These are phyloP conservation scores for Geranium brycei DNA, from an alignment of 345 rosid species.

Conservation along the genomic window DNA sequence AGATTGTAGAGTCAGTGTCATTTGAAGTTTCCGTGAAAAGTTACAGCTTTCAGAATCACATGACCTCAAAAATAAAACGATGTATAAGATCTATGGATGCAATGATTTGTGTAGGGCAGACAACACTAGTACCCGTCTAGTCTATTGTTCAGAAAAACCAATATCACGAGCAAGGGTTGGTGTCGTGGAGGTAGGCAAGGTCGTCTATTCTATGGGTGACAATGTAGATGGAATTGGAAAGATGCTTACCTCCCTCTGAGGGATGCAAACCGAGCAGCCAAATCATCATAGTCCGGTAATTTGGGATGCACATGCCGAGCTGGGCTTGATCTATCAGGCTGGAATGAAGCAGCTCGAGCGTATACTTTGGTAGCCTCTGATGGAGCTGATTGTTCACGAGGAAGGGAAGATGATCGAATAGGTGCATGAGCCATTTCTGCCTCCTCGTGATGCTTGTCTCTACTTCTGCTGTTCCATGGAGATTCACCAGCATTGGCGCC, in stretches of 20 bases:
- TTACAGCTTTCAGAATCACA: too few relatives aligned
- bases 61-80: neutral
- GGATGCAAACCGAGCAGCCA: slow-evolving; percentile 84
- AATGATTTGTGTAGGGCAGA: neutral
- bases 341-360: slow-evolving; percentile 64
- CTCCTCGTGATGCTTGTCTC: slow-evolving; percentile 23
- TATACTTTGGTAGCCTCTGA: slow-evolving; percentile 31
- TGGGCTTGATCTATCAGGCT: slow-evolving; percentile 45
- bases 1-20: too few relatives aligned
- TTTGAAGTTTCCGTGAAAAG: too few relatives aligned
- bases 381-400: slow-evolving; percentile 38
- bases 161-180: neutral
- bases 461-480: slow-evolving; percentile 7
- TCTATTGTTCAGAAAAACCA: neutral
- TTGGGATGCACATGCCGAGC: slow-evolving; percentile 92
- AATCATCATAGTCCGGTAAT: slow-evolving; percentile 80
- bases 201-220: too few relatives aligned
- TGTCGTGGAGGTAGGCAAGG: neutral
- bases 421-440: slow-evolving; percentile 27
- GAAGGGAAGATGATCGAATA: slow-evolving; percentile 56
- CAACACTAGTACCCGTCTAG: neutral
- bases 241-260: slow-evolving; percentile 50
- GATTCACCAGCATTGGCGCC: slow-evolving; percentile 17
- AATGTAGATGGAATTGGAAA: neutral
- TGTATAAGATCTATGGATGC: neutral